Evolutionary conservation across 495 filamentous ascomycete genomes (phyloP).

Genomic region (Hypoxylon rickii): DNA sequence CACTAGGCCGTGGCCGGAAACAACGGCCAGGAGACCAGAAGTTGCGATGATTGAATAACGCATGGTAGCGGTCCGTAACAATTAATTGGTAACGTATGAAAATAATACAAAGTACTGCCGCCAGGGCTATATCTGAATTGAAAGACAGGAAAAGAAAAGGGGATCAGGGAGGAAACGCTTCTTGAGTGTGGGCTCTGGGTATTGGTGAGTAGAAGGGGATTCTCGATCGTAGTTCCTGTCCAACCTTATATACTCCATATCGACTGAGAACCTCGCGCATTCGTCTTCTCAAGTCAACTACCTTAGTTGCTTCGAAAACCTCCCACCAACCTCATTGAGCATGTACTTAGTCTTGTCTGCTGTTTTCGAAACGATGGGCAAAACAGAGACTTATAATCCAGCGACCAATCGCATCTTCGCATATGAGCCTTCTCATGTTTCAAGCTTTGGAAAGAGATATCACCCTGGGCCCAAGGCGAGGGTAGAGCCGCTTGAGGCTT

Average conservation of each 20-base stretch:
- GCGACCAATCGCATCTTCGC: slow-evolving; percentile 31
- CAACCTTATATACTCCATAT: slow-evolving; percentile 30
- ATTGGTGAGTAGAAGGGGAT: slow-evolving; percentile 2
- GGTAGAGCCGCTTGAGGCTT: slow-evolving; percentile 1
- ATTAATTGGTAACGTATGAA: slow-evolving; percentile 6
- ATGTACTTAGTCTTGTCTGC: slow-evolving; percentile 10
- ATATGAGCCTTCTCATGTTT: slow-evolving; percentile 14
- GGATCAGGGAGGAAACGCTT: slow-evolving; percentile 7
- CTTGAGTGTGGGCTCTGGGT: slow-evolving; percentile 6
- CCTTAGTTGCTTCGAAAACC: neutral
- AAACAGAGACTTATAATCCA: slow-evolving; percentile 11
- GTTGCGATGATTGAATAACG: slow-evolving; percentile 33
- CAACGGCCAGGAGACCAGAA: slow-evolving; percentile 35
- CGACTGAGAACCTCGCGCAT: neutral
- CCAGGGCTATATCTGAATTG: slow-evolving; percentile 34
- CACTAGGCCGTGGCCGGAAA: slow-evolving; percentile 54
- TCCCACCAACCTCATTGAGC: slow-evolving; percentile 4
- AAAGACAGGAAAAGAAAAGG: slow-evolving; percentile 7
- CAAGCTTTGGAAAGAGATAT: neutral
- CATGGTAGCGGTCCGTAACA: slow-evolving; percentile 34
- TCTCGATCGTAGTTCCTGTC: neutral
- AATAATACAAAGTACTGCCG: slow-evolving; percentile 24
- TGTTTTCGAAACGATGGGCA: slow-evolving; percentile 26
- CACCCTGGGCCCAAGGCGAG: slow-evolving; percentile 1
- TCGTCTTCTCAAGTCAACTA: neutral